Percentiles rank a stretch among this genome's conserved stretches.
These are phyloP conservation scores for Dillenia turbinata DNA, from an alignment of 164 flowering plant species.

Conservation along the genomic window DNA sequence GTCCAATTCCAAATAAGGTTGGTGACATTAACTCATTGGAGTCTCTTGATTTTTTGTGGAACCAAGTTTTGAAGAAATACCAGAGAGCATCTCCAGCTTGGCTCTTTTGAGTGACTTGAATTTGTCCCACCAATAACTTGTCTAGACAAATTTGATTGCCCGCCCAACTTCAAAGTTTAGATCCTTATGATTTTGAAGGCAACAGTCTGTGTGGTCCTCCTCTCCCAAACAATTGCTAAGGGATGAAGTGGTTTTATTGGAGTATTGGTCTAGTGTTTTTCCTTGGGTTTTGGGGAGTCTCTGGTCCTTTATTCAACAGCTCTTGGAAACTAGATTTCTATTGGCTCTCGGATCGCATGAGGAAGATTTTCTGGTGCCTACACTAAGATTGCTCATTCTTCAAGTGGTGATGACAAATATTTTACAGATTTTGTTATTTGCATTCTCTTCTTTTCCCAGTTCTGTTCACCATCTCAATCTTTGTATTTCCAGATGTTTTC, in stretches of 20 bases:
- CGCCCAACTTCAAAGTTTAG: not conserved
- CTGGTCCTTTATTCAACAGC: slow-evolving; percentile 3
- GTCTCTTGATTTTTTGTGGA: slow-evolving; percentile 6
- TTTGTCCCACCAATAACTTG: slow-evolving; percentile 5
- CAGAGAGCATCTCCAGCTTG: not conserved
- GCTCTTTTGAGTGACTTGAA: not conserved
- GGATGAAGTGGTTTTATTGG: slow-evolving; percentile 3
- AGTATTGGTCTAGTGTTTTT: slow-evolving; percentile 11
- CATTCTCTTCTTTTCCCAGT: too few species aligned
- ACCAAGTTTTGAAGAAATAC: not conserved
- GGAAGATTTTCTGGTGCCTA: too few species aligned
- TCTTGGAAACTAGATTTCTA: not conserved
- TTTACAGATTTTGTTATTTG: too few species aligned
- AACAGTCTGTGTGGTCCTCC: too few species aligned
- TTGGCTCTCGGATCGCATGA: too few species aligned
- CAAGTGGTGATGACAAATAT: too few species aligned
- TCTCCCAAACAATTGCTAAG: not conserved
- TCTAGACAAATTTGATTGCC: slow-evolving; percentile 1
- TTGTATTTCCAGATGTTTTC: too few species aligned
- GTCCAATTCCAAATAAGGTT: slow-evolving; percentile 11
- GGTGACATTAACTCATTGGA: not conserved
- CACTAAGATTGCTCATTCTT: too few species aligned
- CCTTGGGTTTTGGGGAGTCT: slow-evolving; percentile 9
- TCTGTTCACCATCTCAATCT: too few species aligned
- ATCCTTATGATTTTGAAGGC: not conserved